Base-by-base conservation (phyloP, 2,329 filamentous ascomycete species). In the Ophiostoma quercus region DNA sequence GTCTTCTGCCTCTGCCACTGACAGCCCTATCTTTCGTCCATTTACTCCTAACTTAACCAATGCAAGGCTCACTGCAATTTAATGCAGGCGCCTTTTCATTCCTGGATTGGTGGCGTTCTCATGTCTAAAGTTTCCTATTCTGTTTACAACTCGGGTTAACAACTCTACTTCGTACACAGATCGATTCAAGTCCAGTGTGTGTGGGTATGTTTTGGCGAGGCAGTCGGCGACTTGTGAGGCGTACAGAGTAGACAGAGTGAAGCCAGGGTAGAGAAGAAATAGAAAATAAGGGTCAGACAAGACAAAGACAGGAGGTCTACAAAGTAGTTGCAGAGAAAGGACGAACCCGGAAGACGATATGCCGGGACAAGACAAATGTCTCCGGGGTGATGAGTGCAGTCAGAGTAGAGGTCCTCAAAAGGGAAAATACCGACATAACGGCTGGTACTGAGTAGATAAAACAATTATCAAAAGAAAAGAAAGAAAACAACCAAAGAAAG, bases 141-240 rank as follows among this genome's bases (percentile, higher is more conserved):
- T 47, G 43, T 47, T 43, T 19, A 47, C 16, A 47, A n/a, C 14
- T 43, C 41, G 41, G 25, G 25, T 29, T 29, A 29, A 29, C 25
- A 29, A 29, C 2, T 29, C 25, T 29, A 29, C 25, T 29, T 29
- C 25, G 25, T 29, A 29, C 25, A 29, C 25, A 29, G 25, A 29
- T 29, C 25, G 25, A 29, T 29, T 29, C 25, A 29, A 29, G 25
- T 47, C 54, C 66, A 54, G 69, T 70, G 69, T 70, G 69, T n/a
- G 69, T 70, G 69, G 69, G 60, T 67, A 70, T 29, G 51, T 41
- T 67, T 67, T 70, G 32, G 25, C 12, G n/a, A n/a, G n/a, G n/a
- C 39, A 51, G 66, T 67, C 69, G 69, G 66, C 69, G 69, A 70
- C 69, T 54, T 65, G 32, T 62, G 39, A 34, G 37, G 41, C 43